A percentile compares a stretch with the other conserved stretches of the same genome.
Evolutionary conservation across 805 yeast genomes (phyloP).

Genomic region (Jamesozyma jinghongensis): DNA sequence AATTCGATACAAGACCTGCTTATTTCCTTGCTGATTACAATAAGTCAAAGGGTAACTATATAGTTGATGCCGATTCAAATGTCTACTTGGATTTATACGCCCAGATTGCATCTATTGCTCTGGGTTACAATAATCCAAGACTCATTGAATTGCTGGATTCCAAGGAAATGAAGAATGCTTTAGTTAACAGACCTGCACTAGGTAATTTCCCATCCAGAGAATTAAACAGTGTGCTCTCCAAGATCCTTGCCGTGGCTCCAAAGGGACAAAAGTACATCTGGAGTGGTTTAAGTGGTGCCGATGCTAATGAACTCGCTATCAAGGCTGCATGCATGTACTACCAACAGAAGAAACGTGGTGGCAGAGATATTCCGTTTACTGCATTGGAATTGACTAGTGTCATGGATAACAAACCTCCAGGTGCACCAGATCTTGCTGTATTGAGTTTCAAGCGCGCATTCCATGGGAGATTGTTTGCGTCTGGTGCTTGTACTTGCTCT

Average conservation of each 20-base stretch:
- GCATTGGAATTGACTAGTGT: conserved; percentile 59
- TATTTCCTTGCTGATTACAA: conserved; percentile 57
- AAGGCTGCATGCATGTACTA: conserved; percentile 64
- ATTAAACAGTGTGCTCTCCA: conserved; percentile 38
- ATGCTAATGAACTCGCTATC: conserved; percentile 62
- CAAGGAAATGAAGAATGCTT: conserved; percentile 52
- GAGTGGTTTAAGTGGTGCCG: conserved; percentile 61
- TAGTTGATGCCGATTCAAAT: conserved; percentile 60
- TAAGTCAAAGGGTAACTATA: conserved; percentile 56
- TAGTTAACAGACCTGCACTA: conserved; percentile 60
- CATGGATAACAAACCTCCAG: conserved; percentile 80
- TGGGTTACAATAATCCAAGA: conserved; percentile 64
- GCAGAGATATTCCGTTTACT: conserved; percentile 50
- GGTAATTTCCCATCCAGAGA: conserved; percentile 58
- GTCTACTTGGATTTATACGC: conserved; percentile 53
- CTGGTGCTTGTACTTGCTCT: conserved; percentile 84
- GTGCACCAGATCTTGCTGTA: conserved; percentile 79
- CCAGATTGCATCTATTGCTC: conserved; percentile 63
- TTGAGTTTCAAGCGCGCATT: conserved; percentile 80
- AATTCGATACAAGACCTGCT: conserved; percentile 53
- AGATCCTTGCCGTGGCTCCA: conserved; percentile 55
- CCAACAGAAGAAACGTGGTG: conserved; percentile 54
- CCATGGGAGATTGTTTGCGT: conserved; percentile 92
- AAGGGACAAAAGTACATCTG: conserved; percentile 50
- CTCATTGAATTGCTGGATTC: conserved; percentile 50